phyloP scores from a whole-genome alignment of 2,329 filamentous ascomycete species.

The Chaetomiaceae sp. region DNA sequence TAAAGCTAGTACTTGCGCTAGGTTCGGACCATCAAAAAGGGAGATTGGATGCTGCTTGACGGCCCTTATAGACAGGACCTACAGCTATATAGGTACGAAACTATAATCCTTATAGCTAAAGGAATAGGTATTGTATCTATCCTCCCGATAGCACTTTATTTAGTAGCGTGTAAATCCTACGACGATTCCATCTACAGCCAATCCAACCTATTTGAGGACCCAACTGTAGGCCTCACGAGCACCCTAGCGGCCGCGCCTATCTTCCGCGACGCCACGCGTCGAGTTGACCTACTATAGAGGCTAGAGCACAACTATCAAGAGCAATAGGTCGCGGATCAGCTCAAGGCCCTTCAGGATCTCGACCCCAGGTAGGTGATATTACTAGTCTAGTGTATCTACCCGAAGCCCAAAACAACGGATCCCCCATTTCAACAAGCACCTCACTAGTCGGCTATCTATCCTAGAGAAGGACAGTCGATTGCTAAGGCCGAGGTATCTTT shows the following conservation, averaged over 20 bases:
- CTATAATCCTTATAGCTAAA: conserved; percentile 9
- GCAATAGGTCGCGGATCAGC: conserved; percentile 1
- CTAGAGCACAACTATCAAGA: conserved; percentile 8
- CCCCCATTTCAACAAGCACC: conserved; percentile 1
- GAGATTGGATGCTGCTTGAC: conserved; percentile 4
- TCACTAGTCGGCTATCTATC: conserved; percentile 5
- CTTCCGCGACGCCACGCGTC: conserved; percentile 6
- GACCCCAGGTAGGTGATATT: conserved; percentile 2
- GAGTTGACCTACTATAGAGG: conserved; percentile 10
- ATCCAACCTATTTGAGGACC: conserved; percentile 1
- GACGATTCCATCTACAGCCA: conserved; percentile 6
- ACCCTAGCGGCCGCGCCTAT: neutral
- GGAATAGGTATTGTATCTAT: conserved; percentile 8
- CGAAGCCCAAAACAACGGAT: neutral
- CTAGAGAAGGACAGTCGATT: neutral
- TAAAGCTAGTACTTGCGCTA: conserved; percentile 8
- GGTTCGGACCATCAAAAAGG: conserved; percentile 2
- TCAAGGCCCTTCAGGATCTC: conserved; percentile 1
- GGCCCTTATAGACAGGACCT: conserved; percentile 8
- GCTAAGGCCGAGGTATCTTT: conserved; percentile 5
- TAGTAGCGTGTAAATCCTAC: conserved; percentile 5
- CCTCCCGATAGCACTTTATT: conserved; percentile 7
- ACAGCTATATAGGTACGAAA: conserved; percentile 2
- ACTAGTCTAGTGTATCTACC: conserved; percentile 8
- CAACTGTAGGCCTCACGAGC: neutral